phyloP scores from a whole-genome alignment of 768 basidiomycete genomes.

The Roridomyces roridus region DNA sequence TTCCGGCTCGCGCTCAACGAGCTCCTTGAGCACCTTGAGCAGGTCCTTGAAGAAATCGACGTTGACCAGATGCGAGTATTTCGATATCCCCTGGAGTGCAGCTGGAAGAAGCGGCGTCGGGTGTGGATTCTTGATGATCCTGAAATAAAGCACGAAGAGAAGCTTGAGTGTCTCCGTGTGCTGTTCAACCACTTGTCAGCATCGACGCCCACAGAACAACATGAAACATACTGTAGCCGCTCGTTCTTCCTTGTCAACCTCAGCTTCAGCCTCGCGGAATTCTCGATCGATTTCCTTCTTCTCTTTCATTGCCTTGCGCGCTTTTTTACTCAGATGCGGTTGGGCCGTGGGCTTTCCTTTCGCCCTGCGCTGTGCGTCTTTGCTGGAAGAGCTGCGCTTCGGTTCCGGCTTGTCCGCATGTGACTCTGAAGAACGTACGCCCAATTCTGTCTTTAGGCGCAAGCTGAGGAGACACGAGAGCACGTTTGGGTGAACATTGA shows the following conservation, averaged over 20 bases:
- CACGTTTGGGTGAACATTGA: constrained; percentile 88
- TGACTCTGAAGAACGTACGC: constrained; percentile 77
- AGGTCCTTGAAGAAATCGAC: constrained; percentile 98
- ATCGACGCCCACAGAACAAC: constrained; percentile 14
- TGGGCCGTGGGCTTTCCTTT: constrained; percentile 66
- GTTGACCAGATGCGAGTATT: constrained; percentile 96
- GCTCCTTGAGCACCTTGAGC: constrained; percentile 81
- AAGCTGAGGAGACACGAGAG: constrained; percentile 85
- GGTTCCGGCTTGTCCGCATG: constrained; percentile 60
- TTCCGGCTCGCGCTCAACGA: constrained; percentile 62
- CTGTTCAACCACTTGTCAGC: constrained; percentile 45
- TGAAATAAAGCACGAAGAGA: constrained; percentile 96
- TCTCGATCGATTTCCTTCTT: constrained; percentile 90
- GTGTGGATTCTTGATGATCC: constrained; percentile 85
- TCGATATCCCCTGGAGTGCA: constrained; percentile 90
- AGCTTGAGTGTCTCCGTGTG: constrained; percentile 99
- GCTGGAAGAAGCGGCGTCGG: constrained; percentile 83
- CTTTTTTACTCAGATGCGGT: constrained; percentile 91
- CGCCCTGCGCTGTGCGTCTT: constrained; percentile 46
- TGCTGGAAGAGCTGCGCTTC: constrained; percentile 50
- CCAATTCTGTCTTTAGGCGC: constrained; percentile 86
- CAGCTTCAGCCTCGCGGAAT: constrained; percentile 92
- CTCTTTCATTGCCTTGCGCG: constrained; percentile 85
- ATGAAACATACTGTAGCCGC: constrained; percentile 69
- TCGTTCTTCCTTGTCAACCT: constrained; percentile 91